A percentile compares a stretch with the other conserved stretches of the same genome.
phyloP scores from a whole-genome alignment of 768 basidiomycete species.

The Cubamyces sp. region DNA sequence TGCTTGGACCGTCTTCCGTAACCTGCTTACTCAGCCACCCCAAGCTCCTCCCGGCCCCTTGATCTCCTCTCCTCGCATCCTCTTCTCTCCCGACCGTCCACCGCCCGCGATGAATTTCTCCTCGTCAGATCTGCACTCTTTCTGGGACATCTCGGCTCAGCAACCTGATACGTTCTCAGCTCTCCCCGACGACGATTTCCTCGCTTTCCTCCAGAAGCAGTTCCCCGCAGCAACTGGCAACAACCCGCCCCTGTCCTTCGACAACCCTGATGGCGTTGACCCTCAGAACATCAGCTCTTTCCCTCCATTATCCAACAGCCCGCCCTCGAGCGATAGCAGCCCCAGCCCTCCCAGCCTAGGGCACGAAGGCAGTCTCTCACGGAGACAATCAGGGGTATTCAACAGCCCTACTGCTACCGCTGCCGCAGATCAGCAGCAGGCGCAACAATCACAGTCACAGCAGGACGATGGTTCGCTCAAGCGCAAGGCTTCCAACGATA shows the following conservation, averaged over 20 bases:
- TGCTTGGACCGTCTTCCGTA: constrained; percentile 5
- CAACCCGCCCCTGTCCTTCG: constrained; percentile 25
- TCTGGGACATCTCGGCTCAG: constrained; percentile 65
- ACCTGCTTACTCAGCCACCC: constrained; percentile 20
- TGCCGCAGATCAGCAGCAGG: constrained; percentile 25
- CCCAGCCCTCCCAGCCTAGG: constrained; percentile 69
- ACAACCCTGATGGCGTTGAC: constrained; percentile 52
- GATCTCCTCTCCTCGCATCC: constrained; percentile 19
- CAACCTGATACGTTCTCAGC: constrained; percentile 62
- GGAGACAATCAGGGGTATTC: constrained; percentile 38
- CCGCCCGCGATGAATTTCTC: constrained; percentile 51
- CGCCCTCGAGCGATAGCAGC: constrained; percentile 71
- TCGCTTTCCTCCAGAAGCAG: constrained; percentile 78
- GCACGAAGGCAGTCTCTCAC: constrained; percentile 38
- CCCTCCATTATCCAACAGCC: constrained; percentile 55
- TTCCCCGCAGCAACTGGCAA: constrained; percentile 47
- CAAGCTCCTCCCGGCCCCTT: constrained; percentile 23
- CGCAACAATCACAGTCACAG: constrained; percentile 34
- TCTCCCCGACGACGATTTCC: constrained; percentile 75
- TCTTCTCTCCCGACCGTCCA: constrained; percentile 14
- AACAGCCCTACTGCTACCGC: constrained; percentile 22
- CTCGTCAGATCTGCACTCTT: constrained; percentile 43
- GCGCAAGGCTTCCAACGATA: constrained; percentile 75
- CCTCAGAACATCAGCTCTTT: constrained; percentile 60
- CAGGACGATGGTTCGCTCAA: constrained; percentile 60